Conservation (phyloP, 306 rosid genomes). For the Vicia sativa region DNA sequence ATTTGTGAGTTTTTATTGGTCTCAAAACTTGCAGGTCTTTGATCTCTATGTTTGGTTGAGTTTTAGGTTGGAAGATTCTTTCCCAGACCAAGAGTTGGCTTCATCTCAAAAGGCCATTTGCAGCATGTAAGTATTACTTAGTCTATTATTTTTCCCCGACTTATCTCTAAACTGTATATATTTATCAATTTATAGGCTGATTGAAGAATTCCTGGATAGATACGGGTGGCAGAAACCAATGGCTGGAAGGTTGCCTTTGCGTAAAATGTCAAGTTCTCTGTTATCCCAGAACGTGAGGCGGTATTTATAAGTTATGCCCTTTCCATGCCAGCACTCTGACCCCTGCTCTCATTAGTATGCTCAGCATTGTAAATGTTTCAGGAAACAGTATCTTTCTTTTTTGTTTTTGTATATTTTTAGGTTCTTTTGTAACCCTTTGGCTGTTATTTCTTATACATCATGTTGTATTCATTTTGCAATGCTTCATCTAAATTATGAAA, state of each 20-base stretch:
- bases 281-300: slow-evolving; percentile 38
- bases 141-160: background rate
- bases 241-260: slow-evolving; percentile 43
- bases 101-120: slow-evolving; percentile 79
- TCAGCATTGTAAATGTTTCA: background rate
- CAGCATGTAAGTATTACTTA: slow-evolving; percentile 64
- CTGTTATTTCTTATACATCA: background rate
- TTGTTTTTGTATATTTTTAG: slow-evolving; percentile 22
- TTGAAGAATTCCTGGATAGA: slow-evolving; percentile 85
- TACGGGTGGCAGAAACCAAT: slow-evolving; percentile 71
- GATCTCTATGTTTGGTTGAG: slow-evolving; percentile 98
- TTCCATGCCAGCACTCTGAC: slow-evolving; percentile 8
- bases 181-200: slow-evolving; percentile 56
- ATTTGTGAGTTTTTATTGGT: slow-evolving; percentile 30
- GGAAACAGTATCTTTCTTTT: slow-evolving; percentile 4
- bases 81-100: slow-evolving; percentile 84
- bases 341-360: background rate
- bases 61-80: slow-evolving; percentile 79
- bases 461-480: background rate
- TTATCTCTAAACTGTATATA: background rate
- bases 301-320: slow-evolving; percentile 33
- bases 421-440: slow-evolving; percentile 18
- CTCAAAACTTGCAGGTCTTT: slow-evolving; percentile 72
- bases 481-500: slow-evolving; percentile 12
- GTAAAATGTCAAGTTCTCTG: slow-evolving; percentile 36